phyloP scores from a whole-genome alignment of 352 stramenopile genomes.

The Globisporangium perplexum region DNA sequence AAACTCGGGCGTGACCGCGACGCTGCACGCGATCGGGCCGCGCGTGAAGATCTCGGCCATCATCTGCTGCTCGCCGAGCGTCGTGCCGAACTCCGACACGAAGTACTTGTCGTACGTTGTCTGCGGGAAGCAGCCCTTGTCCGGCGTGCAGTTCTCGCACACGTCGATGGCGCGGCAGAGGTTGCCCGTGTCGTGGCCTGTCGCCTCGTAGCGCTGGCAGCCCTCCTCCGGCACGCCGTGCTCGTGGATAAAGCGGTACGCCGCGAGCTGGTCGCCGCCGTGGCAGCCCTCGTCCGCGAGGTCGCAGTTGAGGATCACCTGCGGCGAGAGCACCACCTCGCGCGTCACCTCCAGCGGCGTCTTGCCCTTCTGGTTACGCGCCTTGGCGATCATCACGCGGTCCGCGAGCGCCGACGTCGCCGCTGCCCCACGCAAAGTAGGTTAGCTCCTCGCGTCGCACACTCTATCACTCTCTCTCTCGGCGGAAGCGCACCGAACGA shows the following conservation, averaged over 20 bases:
- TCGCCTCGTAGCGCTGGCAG: slow-evolving; percentile 92
- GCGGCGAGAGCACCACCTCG: slow-evolving; percentile 77
- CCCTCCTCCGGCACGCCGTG: slow-evolving; percentile 93
- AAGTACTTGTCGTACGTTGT: slow-evolving; percentile 93
- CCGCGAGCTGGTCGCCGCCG: slow-evolving; percentile 88
- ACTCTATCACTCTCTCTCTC: too few relatives aligned
- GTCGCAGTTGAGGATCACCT: slow-evolving; percentile 89
- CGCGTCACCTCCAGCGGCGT: slow-evolving; percentile 56
- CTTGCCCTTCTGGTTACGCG: slow-evolving; percentile 43
- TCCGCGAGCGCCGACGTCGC: slow-evolving; percentile 84
- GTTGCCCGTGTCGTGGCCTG: slow-evolving; percentile 87
- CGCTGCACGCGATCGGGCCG: slow-evolving; percentile 91
- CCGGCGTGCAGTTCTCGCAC: slow-evolving; percentile 89
- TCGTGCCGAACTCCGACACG: slow-evolving; percentile 93
- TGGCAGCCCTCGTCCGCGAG: slow-evolving; percentile 87
- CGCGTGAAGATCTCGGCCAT: slow-evolving; percentile 96
- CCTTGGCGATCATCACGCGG: slow-evolving; percentile 80
- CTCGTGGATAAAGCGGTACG: slow-evolving; percentile 91
- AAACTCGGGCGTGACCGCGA: slow-evolving; percentile 88
- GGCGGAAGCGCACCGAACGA: slow-evolving; percentile 47
- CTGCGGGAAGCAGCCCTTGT: slow-evolving; percentile 85
- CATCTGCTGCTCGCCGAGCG: slow-evolving; percentile 89
- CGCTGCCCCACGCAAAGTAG: slow-evolving; percentile 23
- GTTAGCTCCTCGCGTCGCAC: too few relatives aligned
- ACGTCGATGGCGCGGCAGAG: slow-evolving; percentile 85